Percentiles rank a stretch among this genome's conserved stretches.
These are phyloP conservation scores for Vishniacozyma victoriae DNA, from an alignment of 768 basidiomycete species.

Conservation along the genomic window DNA sequence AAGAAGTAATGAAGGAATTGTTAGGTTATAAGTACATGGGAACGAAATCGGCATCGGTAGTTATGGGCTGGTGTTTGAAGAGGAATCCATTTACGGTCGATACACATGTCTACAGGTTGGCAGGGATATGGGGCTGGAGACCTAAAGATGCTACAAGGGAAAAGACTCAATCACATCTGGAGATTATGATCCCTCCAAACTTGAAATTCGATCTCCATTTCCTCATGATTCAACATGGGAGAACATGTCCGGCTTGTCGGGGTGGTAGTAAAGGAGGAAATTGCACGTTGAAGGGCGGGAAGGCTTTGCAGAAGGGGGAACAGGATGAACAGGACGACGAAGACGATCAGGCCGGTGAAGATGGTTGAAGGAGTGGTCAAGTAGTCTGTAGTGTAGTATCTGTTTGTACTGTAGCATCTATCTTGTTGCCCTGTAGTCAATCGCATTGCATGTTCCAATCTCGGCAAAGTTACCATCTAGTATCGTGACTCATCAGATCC, in stretches of 20 bases:
- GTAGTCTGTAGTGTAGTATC: too few relatives aligned
- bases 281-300: too few relatives aligned
- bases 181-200: slow-evolving; percentile 6
- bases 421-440: too few relatives aligned
- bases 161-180: slow-evolving; percentile 9
- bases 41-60: slow-evolving; percentile 11
- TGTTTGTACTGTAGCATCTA: too few relatives aligned
- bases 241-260: slow-evolving; percentile 9
- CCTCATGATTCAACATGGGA: slow-evolving; percentile 9
- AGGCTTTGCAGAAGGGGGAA: too few relatives aligned
- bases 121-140: slow-evolving; percentile 11
- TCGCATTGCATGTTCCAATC: too few relatives aligned
- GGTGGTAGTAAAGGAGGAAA: too few relatives aligned
- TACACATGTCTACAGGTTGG: slow-evolving; percentile 10
- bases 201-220: slow-evolving; percentile 11
- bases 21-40: slow-evolving; percentile 11
- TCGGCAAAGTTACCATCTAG: too few relatives aligned
- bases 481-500: too few relatives aligned
- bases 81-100: slow-evolving; percentile 14
- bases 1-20: slow-evolving; percentile 13
- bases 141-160: slow-evolving; percentile 4
- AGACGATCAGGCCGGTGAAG: too few relatives aligned
- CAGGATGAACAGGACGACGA: too few relatives aligned
- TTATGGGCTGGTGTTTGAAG: slow-evolving; percentile 11
- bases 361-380: too few relatives aligned